A percentile compares a stretch with the other conserved stretches of the same genome.
Conservation (phyloP, 805 yeast species). For the Saturnispora mendoncae region DNA sequence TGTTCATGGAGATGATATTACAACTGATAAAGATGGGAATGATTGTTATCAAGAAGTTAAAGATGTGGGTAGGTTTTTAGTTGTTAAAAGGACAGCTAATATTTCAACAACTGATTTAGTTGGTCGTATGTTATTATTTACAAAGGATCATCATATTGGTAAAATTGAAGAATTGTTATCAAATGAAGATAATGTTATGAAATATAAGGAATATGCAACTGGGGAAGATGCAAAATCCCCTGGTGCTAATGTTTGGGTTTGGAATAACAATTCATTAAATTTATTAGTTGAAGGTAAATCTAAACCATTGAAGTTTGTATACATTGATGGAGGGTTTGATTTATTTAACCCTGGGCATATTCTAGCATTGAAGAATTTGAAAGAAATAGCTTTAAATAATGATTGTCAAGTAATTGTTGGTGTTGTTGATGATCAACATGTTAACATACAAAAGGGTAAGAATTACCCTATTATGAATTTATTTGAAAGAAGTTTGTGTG, state of each 20-base stretch:
- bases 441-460: constrained; percentile 47
- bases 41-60: constrained; percentile 86
- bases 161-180: constrained; percentile 22
- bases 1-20: constrained; percentile 98
- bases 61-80: constrained; percentile 73
- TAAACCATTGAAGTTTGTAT: constrained; percentile 28
- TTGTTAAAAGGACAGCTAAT: constrained; percentile 90
- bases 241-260: constrained; percentile 49
- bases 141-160: constrained; percentile 48
- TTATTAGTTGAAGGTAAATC: constrained; percentile 25
- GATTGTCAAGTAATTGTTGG: constrained; percentile 50
- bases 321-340: constrained; percentile 83
- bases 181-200: constrained; percentile 30
- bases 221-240: constrained; percentile 49
- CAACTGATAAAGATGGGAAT: constrained; percentile 91
- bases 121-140: constrained; percentile 66
- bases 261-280: constrained; percentile 21
- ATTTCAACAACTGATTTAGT: constrained; percentile 94
- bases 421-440: constrained; percentile 49
- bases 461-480: constrained; percentile 81
- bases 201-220: constrained; percentile 50
- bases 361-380: constrained; percentile 49
- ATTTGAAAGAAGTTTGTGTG: constrained; percentile 78
- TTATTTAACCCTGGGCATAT: constrained; percentile 92
- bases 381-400: constrained; percentile 28